Conservation (phyloP, 2,329 filamentous ascomycete genomes). For the Rhinocladiella similis region DNA sequence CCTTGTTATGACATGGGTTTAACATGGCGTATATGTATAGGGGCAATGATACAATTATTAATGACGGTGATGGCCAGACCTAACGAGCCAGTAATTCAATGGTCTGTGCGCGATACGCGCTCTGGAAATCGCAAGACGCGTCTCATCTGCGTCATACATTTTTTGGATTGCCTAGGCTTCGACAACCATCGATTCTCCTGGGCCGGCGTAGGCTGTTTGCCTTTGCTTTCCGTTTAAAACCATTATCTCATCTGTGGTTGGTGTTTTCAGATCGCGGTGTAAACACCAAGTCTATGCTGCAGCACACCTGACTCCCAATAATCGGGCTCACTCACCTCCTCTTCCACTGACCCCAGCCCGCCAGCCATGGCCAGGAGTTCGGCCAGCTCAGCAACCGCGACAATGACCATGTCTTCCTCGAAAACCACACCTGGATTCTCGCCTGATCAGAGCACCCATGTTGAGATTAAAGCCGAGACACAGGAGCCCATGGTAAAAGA, state of each 20-base stretch:
- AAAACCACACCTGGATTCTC: constrained; percentile 18
- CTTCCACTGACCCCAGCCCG: background rate
- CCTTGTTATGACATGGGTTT: no score
- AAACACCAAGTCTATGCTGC: no score
- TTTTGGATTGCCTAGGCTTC: background rate
- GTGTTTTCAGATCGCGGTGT: no score
- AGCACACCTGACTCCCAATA: background rate
- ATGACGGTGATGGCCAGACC: background rate
- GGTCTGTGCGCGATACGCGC: constrained; percentile 2
- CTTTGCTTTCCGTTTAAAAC: background rate
- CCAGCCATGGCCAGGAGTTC: constrained; percentile 11
- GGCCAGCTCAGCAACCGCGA: constrained; percentile 6
- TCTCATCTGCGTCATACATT: constrained; percentile 14
- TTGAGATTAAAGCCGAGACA: constrained; percentile 4
- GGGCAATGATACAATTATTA: no score
- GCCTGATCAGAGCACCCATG: constrained; percentile 3
- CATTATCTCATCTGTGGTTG: background rate
- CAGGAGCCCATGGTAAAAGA: constrained; percentile 5
- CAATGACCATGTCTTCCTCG: constrained; percentile 16
- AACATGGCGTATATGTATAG: no score
- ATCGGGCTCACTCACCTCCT: background rate
- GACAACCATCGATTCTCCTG: background rate
- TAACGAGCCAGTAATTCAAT: background rate
- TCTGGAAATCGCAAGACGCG: background rate
- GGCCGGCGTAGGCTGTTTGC: no score